phyloP scores from a whole-genome alignment of 1,139 yeast species.

The Arxiozyma heterogenica region DNA sequence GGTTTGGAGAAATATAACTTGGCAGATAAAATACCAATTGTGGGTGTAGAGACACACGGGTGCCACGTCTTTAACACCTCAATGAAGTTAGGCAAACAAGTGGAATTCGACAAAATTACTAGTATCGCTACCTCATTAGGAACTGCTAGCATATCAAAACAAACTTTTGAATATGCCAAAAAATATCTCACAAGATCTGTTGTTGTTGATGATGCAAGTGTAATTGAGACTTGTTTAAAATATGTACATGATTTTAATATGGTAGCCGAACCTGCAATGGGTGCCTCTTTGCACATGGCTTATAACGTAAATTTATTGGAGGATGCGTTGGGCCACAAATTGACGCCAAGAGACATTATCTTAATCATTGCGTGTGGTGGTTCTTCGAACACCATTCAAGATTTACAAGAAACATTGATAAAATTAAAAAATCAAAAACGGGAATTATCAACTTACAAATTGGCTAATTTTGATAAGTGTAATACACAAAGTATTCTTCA shows the following conservation, averaged over 20 bases:
- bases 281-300: slow-evolving; percentile 52
- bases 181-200: slow-evolving; percentile 36
- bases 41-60: slow-evolving; percentile 53
- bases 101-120: slow-evolving; percentile 39
- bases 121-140: slow-evolving; percentile 58
- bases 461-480: neutral
- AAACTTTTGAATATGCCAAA: slow-evolving; percentile 38
- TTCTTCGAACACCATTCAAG: slow-evolving; percentile 36
- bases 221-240: slow-evolving; percentile 42
- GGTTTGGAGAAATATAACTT: slow-evolving; percentile 42
- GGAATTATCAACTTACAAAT: slow-evolving; percentile 1
- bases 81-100: slow-evolving; percentile 38
- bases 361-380: slow-evolving; percentile 64
- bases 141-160: slow-evolving; percentile 44
- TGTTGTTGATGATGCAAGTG: slow-evolving; percentile 47
- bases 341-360: slow-evolving; percentile 41
- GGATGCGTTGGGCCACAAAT: slow-evolving; percentile 27
- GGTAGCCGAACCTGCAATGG: slow-evolving; percentile 69
- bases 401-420: slow-evolving; percentile 16
- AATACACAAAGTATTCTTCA: neutral
- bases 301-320: slow-evolving; percentile 36
- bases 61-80: slow-evolving; percentile 50
- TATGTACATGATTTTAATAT: slow-evolving; percentile 43
- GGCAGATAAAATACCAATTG: slow-evolving; percentile 36
- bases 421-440: slow-evolving; percentile 2